Conservation (phyloP, 2,329 filamentous ascomycete genomes). For the Aspergillus eucalypticola region DNA sequence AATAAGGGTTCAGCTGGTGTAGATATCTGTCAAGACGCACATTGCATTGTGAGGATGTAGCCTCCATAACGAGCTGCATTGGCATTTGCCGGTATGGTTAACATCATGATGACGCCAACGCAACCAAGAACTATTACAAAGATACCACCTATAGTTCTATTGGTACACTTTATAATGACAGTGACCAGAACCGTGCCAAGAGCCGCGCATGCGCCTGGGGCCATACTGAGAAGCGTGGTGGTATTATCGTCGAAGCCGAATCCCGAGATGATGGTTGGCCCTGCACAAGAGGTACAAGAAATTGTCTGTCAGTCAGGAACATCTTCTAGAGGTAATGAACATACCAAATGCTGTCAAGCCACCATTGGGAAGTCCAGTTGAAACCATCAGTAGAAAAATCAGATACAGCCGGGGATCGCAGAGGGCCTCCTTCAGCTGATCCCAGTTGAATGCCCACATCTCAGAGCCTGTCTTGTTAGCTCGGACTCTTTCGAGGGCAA, state of each 20-base stretch:
- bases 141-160: conserved; percentile 7
- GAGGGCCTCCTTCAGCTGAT: conserved; percentile 21
- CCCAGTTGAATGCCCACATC: conserved; percentile 14
- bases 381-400: conserved; percentile 1
- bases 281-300: not conserved
- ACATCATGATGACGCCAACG: conserved; percentile 5
- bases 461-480: conserved; percentile 18
- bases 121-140: not conserved
- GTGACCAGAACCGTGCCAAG: conserved; percentile 24
- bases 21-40: too few relatives aligned
- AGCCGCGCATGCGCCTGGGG: not conserved
- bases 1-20: too few relatives aligned
- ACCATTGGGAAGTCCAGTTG: conserved; percentile 11
- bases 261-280: conserved; percentile 5
- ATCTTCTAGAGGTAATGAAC: not conserved
- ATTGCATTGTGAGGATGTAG: not conserved
- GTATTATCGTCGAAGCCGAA: conserved; percentile 1
- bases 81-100: not conserved
- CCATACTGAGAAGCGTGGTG: conserved; percentile 7
- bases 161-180: conserved; percentile 6
- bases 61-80: conserved; percentile 7
- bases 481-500: conserved; percentile 16
- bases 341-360: conserved; percentile 12
- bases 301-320: not conserved
- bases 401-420: conserved; percentile 1